phyloP scores from a whole-genome alignment of 352 stramenopile species.

The Plasmopara halstedii region DNA sequence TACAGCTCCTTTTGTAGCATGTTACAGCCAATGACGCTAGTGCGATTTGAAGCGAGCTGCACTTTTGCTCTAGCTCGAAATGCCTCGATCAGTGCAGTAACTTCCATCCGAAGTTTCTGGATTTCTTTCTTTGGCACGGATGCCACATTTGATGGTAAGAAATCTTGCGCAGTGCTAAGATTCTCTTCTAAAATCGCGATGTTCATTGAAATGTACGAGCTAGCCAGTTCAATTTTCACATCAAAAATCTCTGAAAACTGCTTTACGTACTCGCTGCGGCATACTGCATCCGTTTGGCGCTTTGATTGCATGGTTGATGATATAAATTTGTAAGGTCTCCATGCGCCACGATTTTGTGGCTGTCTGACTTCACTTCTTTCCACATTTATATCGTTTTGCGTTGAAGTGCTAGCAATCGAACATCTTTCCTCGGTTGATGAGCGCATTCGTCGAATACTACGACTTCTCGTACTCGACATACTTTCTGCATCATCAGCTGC shows the following conservation, averaged over 20 bases:
- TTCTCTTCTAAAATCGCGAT: conserved; percentile 72
- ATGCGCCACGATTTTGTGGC: conserved; percentile 26
- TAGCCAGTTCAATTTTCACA: conserved; percentile 31
- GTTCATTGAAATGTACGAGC: conserved; percentile 45
- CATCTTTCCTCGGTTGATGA: conserved; percentile 57
- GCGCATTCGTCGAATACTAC: conserved; percentile 39
- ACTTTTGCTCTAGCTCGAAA: conserved; percentile 29
- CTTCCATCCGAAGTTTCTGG: conserved; percentile 34
- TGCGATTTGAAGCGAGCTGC: conserved; percentile 22
- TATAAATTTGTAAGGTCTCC: conserved; percentile 72
- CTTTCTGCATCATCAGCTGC: conserved; percentile 65
- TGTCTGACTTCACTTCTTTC: conserved; percentile 16
- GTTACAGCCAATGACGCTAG: conserved; percentile 63
- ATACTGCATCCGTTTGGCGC: conserved; percentile 28
- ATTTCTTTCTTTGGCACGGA: conserved; percentile 54
- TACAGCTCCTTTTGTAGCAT: conserved; percentile 54
- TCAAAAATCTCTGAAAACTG: conserved; percentile 38
- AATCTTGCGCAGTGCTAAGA: conserved; percentile 42
- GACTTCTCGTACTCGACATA: conserved; percentile 32
- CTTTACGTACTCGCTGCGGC: conserved; percentile 43
- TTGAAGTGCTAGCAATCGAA: conserved; percentile 20
- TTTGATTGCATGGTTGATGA: conserved; percentile 70
- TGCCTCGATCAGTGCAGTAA: conserved; percentile 23
- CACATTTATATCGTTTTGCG: conserved; percentile 22
- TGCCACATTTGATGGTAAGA: conserved; percentile 47